Evolutionary conservation across 2,329 filamentous ascomycete genomes (phyloP), one percentile per base, ranked within the genome.

Genomic region (Fusarium decemcellulare): DNA sequence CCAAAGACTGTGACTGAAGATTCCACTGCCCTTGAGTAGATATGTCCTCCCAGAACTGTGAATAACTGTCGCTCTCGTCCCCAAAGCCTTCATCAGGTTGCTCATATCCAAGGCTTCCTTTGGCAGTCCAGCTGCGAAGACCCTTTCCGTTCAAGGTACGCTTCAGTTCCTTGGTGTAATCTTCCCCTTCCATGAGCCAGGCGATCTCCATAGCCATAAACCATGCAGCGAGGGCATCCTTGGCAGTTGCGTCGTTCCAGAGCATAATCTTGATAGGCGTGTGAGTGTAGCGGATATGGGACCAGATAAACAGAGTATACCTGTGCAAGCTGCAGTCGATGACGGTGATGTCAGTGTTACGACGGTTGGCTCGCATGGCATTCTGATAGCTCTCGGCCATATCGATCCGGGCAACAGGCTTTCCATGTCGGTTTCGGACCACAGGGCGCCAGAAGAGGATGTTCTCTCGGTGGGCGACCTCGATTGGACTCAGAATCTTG

Each of bases 401-500:
- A 59, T 76, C 86, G 72, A 83, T 83, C 63, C 76, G 70, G 5
- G 77, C 78, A 7, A 78, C 70, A 2, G 54, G 46, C 3, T 76
- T 48, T 0, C 75, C 76, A 2, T 67, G 30, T 5, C 61, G 67
- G 44, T 82, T 81, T 5, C 61, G 61, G 10, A 81, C 61, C 2
- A 76, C 18, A 2, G 79, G 77, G 2, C 46, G 63, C 81, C 81
- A 84, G 30, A 81, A 65, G 3, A 98, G 79, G 23, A 94, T 88
- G 16, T 85, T 88, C 77, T 94, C 92, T 50, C 83, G 81, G 51
- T 86, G 74, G 1, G 93, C 87, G 2, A 94, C 90, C 69, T 94
- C 83, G 8, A 83, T 80, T 0, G 94, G 94, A 0, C 85, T 85
- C 4, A 93, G 84, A 2, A 93, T 80, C 11, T 75, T 79, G 27